phyloP scores from a whole-genome alignment of 306 rosid species.

The Ochetophila trinervis region DNA sequence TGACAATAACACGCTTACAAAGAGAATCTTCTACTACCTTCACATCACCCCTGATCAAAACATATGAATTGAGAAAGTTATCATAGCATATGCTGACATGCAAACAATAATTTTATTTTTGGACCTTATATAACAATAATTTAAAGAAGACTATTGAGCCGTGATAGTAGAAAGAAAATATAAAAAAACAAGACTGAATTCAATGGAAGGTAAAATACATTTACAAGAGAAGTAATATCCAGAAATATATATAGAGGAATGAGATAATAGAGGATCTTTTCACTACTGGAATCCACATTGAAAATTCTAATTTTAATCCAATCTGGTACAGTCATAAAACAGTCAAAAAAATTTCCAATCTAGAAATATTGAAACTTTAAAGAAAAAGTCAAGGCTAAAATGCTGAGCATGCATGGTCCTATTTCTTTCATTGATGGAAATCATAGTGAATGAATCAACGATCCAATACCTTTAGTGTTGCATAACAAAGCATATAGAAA shows the following conservation, averaged over 20 bases:
- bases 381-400: conserved; percentile 25
- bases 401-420: conserved; percentile 17
- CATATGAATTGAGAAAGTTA: no score
- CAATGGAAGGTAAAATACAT: background rate
- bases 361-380: no score
- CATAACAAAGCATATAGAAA: conserved; percentile 99
- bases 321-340: conserved; percentile 4
- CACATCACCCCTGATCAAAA: no score
- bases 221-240: background rate
- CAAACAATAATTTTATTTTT: no score
- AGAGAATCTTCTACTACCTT: no score
- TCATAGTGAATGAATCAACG: conserved; percentile 17
- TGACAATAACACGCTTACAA: no score
- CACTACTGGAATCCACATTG: background rate
- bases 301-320: conserved; percentile 2
- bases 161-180: no score
- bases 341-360: no score
- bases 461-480: conserved; percentile 76
- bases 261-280: background rate
- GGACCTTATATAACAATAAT: no score
- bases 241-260: background rate
- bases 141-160: no score
- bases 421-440: conserved; percentile 22
- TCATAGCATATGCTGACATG: no score
- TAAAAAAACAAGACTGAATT: no score